Base-by-base conservation (phyloP, 2,329 filamentous ascomycete genomes). In the Exophiala sp. region DNA sequence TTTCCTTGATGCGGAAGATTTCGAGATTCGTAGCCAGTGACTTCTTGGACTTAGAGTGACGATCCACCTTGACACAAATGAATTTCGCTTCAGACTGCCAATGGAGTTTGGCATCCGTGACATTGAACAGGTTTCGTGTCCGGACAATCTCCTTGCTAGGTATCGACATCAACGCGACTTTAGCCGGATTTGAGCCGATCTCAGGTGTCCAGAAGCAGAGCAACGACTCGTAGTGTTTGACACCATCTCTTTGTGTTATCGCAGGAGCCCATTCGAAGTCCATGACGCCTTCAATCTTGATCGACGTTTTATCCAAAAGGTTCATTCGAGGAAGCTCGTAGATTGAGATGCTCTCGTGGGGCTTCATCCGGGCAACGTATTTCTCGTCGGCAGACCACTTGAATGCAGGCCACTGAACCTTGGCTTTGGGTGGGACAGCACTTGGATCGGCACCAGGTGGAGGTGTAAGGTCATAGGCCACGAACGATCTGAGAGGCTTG, bases 171-270 rank as follows among this genome's bases (percentile, higher is more conserved):
- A 98, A 75, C 60, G 86, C 89, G 62, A 98, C 93, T 76, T 94
- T 95, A 63, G 93, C 93, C 35, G 93, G 94, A 73, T 95, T 97
- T 77, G 88, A 95, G 66, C 90, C 91, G 57, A 97, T 88, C 70
- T 98, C 93, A 42, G 93, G 93, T 18, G 93, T 97, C 93, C 93
- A 98, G 81, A 90, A 98, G 75, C 87, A 95, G 71, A 98, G 83
- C 3, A 98, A 80, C 68, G 97, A 93, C 74, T 98, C 93, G 69
- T 96, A 94, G 4, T 76, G 81, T 78, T 94, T 96, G 70, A 94
- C 71, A 46, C 88, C 83, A 1, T 95, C 89, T 54, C 91, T 83
- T 65, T 82, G 81, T 9, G 86, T 82, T 10, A 81, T 86, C 14
- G 88, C 81, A 13, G 93, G 93, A 0, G 89, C 88, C 93, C 93